These are phyloP conservation scores for Ogataea chonburiensis DNA, from an alignment of 805 yeast genomes.

Conservation along the genomic window DNA sequence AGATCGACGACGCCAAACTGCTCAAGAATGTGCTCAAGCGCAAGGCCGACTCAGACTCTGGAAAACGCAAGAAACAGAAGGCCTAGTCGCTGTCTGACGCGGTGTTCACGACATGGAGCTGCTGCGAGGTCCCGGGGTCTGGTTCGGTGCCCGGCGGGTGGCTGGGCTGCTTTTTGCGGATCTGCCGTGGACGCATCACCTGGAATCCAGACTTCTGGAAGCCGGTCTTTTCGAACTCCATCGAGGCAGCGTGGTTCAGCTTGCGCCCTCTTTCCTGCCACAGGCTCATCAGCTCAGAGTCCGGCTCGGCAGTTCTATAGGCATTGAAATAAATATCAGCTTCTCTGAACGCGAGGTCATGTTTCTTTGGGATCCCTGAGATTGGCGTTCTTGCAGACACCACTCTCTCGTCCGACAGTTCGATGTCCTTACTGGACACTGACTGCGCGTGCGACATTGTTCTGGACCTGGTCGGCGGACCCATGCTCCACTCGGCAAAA, in stretches of 20 bases:
- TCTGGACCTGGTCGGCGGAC: neutral
- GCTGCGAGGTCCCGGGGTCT: neutral
- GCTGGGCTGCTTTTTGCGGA: conserved; percentile 2
- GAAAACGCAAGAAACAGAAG: conserved; percentile 29
- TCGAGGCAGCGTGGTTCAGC: conserved; percentile 20
- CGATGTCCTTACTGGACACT: conserved; percentile 19
- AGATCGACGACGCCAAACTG: conserved; percentile 60
- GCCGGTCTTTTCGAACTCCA: conserved; percentile 12
- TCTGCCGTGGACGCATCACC: conserved; percentile 31
- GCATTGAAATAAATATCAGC: conserved; percentile 52
- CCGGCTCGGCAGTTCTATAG: conserved; percentile 41
- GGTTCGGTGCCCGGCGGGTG: neutral
- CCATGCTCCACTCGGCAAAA: conserved; percentile 3
- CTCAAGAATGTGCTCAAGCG: conserved; percentile 59
- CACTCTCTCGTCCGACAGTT: conserved; percentile 28
- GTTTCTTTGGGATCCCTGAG: conserved; percentile 15
- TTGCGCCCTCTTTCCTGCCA: conserved; percentile 49
- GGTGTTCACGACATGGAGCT: conserved; percentile 3
- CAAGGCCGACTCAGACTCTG: conserved; percentile 33
- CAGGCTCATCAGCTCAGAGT: conserved; percentile 49
- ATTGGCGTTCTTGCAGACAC: conserved; percentile 21
- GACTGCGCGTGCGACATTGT: conserved; percentile 1
- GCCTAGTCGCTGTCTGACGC: conserved; percentile 15
- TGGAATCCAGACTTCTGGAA: conserved; percentile 31
- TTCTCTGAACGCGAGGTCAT: conserved; percentile 60